A percentile compares a stretch with the other conserved stretches of the same genome.
Evolutionary conservation across 805 yeast species (phyloP).

Genomic region (Metschnikowia rubicola): DNA sequence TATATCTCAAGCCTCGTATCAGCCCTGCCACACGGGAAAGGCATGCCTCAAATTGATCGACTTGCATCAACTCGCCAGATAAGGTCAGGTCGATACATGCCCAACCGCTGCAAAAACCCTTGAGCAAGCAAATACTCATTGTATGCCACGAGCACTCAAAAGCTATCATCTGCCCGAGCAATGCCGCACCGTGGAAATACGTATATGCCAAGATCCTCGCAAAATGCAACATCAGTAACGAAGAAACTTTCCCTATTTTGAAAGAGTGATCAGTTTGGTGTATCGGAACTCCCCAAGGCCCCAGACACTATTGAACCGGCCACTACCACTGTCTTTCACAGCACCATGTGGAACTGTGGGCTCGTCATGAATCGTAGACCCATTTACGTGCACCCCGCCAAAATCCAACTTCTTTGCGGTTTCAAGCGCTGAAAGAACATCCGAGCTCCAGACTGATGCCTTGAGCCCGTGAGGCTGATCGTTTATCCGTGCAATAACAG

Average conservation of each 20-base stretch:
- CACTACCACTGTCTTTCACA: constrained; percentile 36
- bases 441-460: constrained; percentile 40
- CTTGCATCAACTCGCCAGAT: too few species aligned
- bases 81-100: too few species aligned
- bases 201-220: too few species aligned
- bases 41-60: too few species aligned
- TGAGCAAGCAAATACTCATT: too few species aligned
- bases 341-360: constrained; percentile 46
- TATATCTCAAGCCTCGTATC: too few species aligned
- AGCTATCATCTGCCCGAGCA: too few species aligned
- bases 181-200: too few species aligned
- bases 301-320: constrained; percentile 40
- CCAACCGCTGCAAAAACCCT: too few species aligned
- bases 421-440: constrained; percentile 31
- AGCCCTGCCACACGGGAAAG: too few species aligned
- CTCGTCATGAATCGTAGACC: constrained; percentile 33
- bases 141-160: too few species aligned
- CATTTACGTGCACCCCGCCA: constrained; percentile 42
- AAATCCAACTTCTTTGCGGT: constrained; percentile 33
- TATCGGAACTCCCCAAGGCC: constrained; percentile 42
- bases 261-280: constrained; percentile 33
- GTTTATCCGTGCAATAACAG: constrained; percentile 4
- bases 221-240: too few species aligned
- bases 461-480: constrained; percentile 35
- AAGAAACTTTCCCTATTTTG: neutral